Evolutionary conservation across 768 basidiomycete species (phyloP).

Genomic region (Dacryopinax spathularia): DNA sequence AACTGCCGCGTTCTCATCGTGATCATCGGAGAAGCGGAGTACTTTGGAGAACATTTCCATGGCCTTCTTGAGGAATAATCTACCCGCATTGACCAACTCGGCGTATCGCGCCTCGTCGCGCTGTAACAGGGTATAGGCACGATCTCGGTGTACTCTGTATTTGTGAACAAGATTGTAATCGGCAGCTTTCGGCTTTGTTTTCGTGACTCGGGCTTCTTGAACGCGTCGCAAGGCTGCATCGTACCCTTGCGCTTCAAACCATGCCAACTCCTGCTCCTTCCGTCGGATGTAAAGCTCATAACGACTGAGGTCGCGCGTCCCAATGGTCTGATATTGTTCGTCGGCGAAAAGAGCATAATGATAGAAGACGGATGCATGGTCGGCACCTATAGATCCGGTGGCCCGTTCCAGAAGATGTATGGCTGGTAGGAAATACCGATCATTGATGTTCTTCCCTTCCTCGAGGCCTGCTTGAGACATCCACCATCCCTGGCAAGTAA

Average conservation of each 20-base stretch:
- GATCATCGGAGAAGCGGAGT: conserved; percentile 50
- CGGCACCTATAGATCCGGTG: conserved; percentile 7
- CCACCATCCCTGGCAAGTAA: conserved; percentile 64
- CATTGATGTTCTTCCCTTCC: conserved; percentile 56
- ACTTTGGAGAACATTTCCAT: conserved; percentile 76
- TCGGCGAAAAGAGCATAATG: conserved; percentile 85
- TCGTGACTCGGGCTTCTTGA: conserved; percentile 35
- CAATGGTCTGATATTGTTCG: conserved; percentile 59
- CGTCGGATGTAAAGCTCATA: conserved; percentile 59
- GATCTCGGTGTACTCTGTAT: conserved; percentile 12
- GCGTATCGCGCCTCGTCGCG: conserved; percentile 39
- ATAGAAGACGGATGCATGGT: conserved; percentile 39
- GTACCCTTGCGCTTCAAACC: conserved; percentile 3
- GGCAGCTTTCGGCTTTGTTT: conserved; percentile 12
- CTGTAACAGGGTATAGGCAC: conserved; percentile 35
- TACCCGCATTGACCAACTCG: conserved; percentile 32
- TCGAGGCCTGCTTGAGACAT: conserved; percentile 71
- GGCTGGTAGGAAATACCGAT: conserved; percentile 57
- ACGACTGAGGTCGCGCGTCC: conserved; percentile 52
- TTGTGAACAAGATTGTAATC: not conserved
- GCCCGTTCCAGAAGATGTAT: conserved; percentile 22
- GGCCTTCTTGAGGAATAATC: conserved; percentile 56
- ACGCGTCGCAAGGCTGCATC: conserved; percentile 5
- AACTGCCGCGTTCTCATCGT: conserved; percentile 64
- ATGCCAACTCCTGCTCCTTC: conserved; percentile 42